These are phyloP conservation scores for Pichia sp. DNA, from an alignment of 1,139 yeast genomes.

Conservation along the genomic window DNA sequence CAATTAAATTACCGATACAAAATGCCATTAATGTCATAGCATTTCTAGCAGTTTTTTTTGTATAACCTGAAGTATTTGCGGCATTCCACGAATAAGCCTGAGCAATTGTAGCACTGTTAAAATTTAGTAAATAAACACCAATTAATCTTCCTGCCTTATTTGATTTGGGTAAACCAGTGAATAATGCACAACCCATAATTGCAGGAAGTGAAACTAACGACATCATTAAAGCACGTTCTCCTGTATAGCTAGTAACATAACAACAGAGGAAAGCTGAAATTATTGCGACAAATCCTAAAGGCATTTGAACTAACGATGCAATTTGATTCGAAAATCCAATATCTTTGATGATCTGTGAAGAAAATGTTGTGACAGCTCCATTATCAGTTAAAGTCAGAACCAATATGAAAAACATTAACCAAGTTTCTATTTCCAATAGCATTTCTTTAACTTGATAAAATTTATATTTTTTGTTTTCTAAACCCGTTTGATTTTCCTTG, in stretches of 20 bases:
- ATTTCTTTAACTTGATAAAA: constrained; percentile 17
- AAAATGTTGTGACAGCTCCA: constrained; percentile 41
- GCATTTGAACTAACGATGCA: constrained; percentile 39
- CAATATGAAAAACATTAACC: constrained; percentile 28
- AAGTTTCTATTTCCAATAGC: constrained; percentile 16
- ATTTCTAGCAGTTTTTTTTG: constrained; percentile 40
- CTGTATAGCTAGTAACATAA: constrained; percentile 17
- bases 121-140: constrained; percentile 17
- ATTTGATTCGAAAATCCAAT: constrained; percentile 37
- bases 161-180: constrained; percentile 8
- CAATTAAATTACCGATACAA: constrained; percentile 52
- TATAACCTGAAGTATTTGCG: constrained; percentile 55
- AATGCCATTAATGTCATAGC: constrained; percentile 50
- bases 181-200: constrained; percentile 15
- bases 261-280: constrained; percentile 15
- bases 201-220: constrained; percentile 13
- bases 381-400: constrained; percentile 36
- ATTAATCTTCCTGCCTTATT: constrained; percentile 17
- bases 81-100: constrained; percentile 39
- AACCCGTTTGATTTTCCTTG: constrained; percentile 35
- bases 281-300: constrained; percentile 31
- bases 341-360: constrained; percentile 40
- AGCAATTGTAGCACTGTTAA: constrained; percentile 16
- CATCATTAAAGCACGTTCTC: constrained; percentile 12
- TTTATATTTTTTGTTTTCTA: constrained; percentile 33